Evolutionary conservation across 768 basidiomycete species (phyloP), one percentile per base, ranked within the genome.

Genomic region (Atractiella rhizophila): DNA sequence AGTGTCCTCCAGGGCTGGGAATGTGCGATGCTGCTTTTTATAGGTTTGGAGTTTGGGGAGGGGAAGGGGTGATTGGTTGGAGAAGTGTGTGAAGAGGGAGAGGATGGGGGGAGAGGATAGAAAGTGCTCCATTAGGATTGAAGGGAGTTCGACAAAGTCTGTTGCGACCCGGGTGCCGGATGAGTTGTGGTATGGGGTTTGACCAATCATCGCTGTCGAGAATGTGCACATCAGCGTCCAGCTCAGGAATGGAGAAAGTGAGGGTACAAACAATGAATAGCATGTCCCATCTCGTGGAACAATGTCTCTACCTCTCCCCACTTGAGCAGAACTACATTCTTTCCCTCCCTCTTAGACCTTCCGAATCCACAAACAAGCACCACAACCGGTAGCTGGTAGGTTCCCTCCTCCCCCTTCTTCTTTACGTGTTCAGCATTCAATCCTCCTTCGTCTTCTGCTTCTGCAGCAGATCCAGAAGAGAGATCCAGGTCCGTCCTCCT

Each of bases 251-350:
- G 28, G 32, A 37, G 35, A 18, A 38, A 31, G 34, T 31, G 37
- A 29, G 26, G 24, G 21, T 16, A 66, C 83, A 66, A 54, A 94
- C 91, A 98, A 57, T 98, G 91, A 70, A 98, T 83, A 10, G 91
- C 91, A 60, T 98, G 91, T 1, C 91, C 91, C 83, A 96, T 91
- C 61, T 98, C 91, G 52, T 98, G 91, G 61, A 85, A 91, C 19
- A 96, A 62, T 2, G 88, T 96, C 56, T 77, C 65, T 8, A 94
- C 80, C 50, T 96, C 85, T 51, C 77, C 75, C 85, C 86, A 96
- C 42, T 74, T 72, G 18, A 98, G 61, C 37, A 74, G 59, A 0
- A 80, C 73, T n/a, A n/a, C n/a, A 5, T 79, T 68, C 1, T 74
- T 75, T 11, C 64, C 60, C n/a, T 66, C 59, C n/a, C n/a, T n/a